Percentiles rank a stretch among this genome's conserved stretches.
Conservation (phyloP, 179 eudicot genomes). For the Actinidia polygama region DNA sequence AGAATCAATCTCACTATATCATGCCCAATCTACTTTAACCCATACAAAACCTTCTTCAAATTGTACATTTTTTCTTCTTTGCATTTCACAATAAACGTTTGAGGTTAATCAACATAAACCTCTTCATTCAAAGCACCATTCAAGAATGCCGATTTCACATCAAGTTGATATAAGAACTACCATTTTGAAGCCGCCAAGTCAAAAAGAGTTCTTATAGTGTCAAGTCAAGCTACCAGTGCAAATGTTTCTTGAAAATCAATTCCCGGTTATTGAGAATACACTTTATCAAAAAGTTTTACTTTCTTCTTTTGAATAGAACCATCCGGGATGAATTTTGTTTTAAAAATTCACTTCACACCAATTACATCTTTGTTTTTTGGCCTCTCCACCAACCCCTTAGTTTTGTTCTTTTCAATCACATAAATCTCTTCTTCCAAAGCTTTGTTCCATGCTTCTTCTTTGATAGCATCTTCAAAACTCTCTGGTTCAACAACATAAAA, state of each 20-base stretch:
- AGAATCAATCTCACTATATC: slow-evolving; percentile 10
- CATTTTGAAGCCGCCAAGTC: background rate
- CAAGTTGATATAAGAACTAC: background rate
- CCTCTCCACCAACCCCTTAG: background rate
- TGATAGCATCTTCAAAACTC: background rate
- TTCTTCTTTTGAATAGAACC: background rate
- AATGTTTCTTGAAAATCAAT: background rate
- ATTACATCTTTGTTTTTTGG: background rate
- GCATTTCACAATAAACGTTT: background rate
- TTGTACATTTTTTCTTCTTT: background rate
- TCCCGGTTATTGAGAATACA: background rate
- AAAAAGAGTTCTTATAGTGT: background rate
- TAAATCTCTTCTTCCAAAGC: background rate
- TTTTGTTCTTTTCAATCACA: background rate
- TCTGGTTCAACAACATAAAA: background rate
- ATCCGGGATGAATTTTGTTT: background rate
- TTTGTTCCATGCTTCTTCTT: background rate
- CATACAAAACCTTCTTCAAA: background rate
- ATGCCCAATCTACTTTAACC: background rate
- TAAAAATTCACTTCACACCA: slow-evolving; percentile 1
- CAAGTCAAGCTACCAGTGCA: background rate
- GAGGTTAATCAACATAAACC: background rate
- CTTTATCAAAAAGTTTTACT: background rate
- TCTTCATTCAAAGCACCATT: background rate
- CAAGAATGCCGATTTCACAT: background rate